Percentiles rank a stretch among this genome's conserved stretches.
phyloP scores from a whole-genome alignment of 352 stramenopile genomes.

The Labyrinthula sp. region DNA sequence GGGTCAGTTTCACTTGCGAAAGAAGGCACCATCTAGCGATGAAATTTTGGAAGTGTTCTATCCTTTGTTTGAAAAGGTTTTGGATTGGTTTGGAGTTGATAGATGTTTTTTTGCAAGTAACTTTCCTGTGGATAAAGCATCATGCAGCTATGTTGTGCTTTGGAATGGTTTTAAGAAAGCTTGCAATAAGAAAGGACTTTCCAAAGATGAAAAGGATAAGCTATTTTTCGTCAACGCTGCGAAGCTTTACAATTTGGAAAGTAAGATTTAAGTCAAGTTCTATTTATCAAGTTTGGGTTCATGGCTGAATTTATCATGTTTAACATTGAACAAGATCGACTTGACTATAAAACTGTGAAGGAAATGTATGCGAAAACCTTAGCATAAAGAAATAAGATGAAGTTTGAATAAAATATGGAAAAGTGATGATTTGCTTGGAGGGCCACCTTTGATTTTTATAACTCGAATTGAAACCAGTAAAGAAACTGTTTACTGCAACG shows the following conservation, averaged over 20 bases:
- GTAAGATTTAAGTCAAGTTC: no score
- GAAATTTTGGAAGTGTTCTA: conserved; percentile 8
- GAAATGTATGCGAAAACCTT: no score
- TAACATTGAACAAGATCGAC: no score
- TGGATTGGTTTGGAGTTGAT: conserved; percentile 19
- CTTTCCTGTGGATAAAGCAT: conserved; percentile 21
- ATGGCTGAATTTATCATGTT: no score
- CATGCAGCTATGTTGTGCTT: conserved; percentile 4
- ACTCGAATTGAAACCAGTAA: no score
- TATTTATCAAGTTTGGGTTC: no score
- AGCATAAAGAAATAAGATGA: no score
- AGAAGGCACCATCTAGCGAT: conserved; percentile 1
- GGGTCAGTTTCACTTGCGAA: conserved; percentile 5
- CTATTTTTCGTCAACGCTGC: conserved; percentile 15
- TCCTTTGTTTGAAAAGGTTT: conserved; percentile 5
- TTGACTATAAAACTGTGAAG: no score
- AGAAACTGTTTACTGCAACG: no score
- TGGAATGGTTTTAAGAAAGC: conserved; percentile 11
- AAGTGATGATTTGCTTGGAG: no score
- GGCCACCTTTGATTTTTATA: no score
- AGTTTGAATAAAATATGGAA: no score
- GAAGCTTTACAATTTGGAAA: conserved; percentile 10
- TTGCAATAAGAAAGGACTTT: conserved; percentile 2
- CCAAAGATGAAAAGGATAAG: conserved; percentile 20
- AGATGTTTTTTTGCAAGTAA: conserved; percentile 25